A percentile compares a stretch with the other conserved stretches of the same genome.
phyloP scores from a whole-genome alignment of 2,329 filamentous ascomycete genomes.

The Epichloe hybrida region DNA sequence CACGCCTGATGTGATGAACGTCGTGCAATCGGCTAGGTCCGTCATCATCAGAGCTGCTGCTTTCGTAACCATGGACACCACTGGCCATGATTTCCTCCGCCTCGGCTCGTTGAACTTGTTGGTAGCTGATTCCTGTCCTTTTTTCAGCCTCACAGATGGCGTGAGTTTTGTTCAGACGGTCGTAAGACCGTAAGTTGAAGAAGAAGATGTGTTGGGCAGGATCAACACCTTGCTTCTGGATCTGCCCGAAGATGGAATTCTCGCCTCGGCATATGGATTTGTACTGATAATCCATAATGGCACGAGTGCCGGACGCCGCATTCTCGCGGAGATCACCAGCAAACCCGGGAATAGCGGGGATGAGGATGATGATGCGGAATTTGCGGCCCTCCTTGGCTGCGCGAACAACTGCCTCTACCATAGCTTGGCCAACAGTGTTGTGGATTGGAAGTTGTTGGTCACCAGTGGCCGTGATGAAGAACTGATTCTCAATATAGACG shows the following conservation, averaged over 20 bases:
- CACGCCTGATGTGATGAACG: constrained; percentile 11
- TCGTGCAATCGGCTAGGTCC: constrained; percentile 3
- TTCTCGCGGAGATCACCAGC: constrained; percentile 78
- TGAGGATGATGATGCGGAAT: constrained; percentile 80
- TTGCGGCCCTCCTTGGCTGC: constrained; percentile 74
- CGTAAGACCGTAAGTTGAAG: constrained; percentile 88
- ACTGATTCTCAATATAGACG: constrained; percentile 97
- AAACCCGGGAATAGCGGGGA: constrained; percentile 87
- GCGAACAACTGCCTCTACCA: constrained; percentile 77
- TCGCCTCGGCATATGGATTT: constrained; percentile 88
- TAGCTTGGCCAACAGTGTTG: constrained; percentile 77
- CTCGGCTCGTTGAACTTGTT: constrained; percentile 75
- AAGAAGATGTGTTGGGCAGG: constrained; percentile 74
- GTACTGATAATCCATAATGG: constrained; percentile 98
- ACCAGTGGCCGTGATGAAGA: constrained; percentile 91
- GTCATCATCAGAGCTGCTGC: constrained; percentile 20
- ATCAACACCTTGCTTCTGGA: constrained; percentile 59
- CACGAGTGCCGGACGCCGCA: constrained; percentile 72
- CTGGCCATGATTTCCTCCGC: constrained; percentile 77
- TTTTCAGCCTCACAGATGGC: constrained; percentile 63
- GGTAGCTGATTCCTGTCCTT: constrained; percentile 69
- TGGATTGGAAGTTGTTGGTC: constrained; percentile 75
- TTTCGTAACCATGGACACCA: constrained; percentile 49
- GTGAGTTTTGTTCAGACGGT: constrained; percentile 75
- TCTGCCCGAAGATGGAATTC: constrained; percentile 75